Base-by-base conservation (phyloP, 768 basidiomycete species). In the Amanita molliuscula region DNA sequence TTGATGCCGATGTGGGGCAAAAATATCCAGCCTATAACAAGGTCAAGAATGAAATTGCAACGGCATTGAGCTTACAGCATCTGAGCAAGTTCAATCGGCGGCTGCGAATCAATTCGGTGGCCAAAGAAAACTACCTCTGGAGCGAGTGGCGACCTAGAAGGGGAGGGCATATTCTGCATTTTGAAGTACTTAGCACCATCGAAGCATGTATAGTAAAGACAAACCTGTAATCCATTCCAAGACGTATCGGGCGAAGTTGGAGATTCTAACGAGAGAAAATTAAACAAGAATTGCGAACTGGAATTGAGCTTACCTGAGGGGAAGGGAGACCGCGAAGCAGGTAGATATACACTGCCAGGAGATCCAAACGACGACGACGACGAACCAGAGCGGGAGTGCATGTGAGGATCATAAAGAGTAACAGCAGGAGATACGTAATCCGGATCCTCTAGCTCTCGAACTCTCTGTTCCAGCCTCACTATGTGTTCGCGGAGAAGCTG, bases 401-500 rank as follows among this genome's bases (percentile, higher is more conserved):
- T 45, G 59, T 85, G 81, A 13, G 84, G 85, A 61, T 86, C 81
- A 59, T 81, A 78, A n/a, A 88, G 63, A 13, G 74, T 77, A 36
- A 87, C 76, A n/a, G 79, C 75, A 15, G 84, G 76, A 1, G 83
- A 78, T 6, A 79, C 67, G 58, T 81, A 79, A 53, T 85, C 84
- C 0, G 84, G 79, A 67, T 79, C 82, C 62, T 88, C 85, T 53
- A 88, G 79, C 56, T 88, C 84, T 44, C 75, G 72, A 54, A 88
- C 76, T 50, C 85, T 70, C 40, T 79, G 71, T 62, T 89, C 85
- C 50, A 88, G 78, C 34, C 79, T 79, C 38, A 72, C 70, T 55
- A 89, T 84, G 59, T 82, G 84, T 61, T 89, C 87, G 50, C 84
- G 80, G 51, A 89, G 74, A 44, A 88, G 62, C 58, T 88, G 86